Evolutionary conservation across 805 yeast genomes (phyloP).

Genomic region (Dipodascopsis uninucleata): DNA sequence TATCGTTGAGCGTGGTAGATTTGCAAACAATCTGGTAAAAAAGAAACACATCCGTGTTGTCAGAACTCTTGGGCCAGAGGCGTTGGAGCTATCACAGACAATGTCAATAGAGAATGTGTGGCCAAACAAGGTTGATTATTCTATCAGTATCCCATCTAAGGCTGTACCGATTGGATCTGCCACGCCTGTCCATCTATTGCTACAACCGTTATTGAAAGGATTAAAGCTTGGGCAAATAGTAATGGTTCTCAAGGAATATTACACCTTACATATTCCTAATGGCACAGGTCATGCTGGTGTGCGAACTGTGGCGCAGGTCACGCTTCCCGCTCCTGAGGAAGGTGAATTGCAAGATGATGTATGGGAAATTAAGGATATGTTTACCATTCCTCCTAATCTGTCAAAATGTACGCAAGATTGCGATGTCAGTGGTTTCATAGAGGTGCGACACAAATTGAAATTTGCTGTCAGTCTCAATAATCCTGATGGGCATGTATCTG

Average conservation of each 20-base stretch:
- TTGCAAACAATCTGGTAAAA: conserved; percentile 58
- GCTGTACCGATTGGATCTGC: conserved; percentile 88
- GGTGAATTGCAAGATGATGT: conserved; percentile 44
- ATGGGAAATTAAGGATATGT: conserved; percentile 67
- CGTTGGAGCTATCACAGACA: conserved; percentile 83
- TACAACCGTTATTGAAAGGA: conserved; percentile 81
- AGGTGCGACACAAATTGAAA: conserved; percentile 83
- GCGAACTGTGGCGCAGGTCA: conserved; percentile 51
- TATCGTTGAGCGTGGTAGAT: conserved; percentile 75
- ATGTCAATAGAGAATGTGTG: conserved; percentile 91
- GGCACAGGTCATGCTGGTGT: conserved; percentile 57
- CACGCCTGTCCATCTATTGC: conserved; percentile 60
- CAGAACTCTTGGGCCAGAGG: conserved; percentile 82
- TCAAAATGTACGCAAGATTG: conserved; percentile 84
- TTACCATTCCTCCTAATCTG: conserved; percentile 69
- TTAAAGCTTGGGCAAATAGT: conserved; percentile 70
- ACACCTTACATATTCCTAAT: conserved; percentile 40
- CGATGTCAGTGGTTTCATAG: conserved; percentile 61
- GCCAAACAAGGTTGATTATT: conserved; percentile 91
- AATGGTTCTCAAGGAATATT: conserved; percentile 64
- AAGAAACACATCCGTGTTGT: conserved; percentile 75
- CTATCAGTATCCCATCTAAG: conserved; percentile 78
- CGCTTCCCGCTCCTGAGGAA: conserved; percentile 43
- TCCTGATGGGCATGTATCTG: conserved; percentile 91
- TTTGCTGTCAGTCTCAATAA: conserved; percentile 74